Base-by-base conservation (phyloP, 108 stramenopile species). In the Cyclotella kingstonii region DNA sequence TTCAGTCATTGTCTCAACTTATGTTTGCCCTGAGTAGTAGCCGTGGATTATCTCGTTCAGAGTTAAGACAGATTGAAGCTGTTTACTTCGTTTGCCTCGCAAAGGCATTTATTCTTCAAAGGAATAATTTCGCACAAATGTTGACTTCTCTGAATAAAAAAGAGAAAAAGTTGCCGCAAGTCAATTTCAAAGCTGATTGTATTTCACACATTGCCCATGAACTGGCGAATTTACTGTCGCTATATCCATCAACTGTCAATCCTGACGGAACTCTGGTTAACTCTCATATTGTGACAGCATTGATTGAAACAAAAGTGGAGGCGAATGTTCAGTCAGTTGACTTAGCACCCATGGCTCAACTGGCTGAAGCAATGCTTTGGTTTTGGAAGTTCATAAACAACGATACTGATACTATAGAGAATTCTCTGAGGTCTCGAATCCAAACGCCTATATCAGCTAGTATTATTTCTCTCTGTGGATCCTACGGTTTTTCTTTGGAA, bases 381-480 rank as follows among this genome's bases (percentile, higher is more conserved):
- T 73, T 86, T 53, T 86, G 87, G 83, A 70, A 68, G 18, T 80
- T 61, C 52, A 40, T 79, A 7, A 78, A 52, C 10, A 65, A 68
- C 36, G 27, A 8, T 55, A 17, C 70, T 14, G 48, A 51, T 52
- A 43, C 64, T n/a, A 10, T 65, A 15, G 66, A 61, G 10, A 63
- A 42, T 40, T 43, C 66, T 44, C 72, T 66, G 21, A 70, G 67
- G 18, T 21, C 59, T 53, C 35, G 44, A 30, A 61, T 90, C 8
- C 59, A 56, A 5, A 71, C 77, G 27, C 84, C 92, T 30, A 63
- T 89, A 11, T 69, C 84, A 1, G 54, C 82, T 6, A 22, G 66
- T 0, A 74, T 93, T 12, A 56, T 88, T 45, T 78, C 75, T 11
- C 33, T 89, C 9, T 89, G 88, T 45, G 89, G 92, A 8, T 78